Evolutionary conservation across 345 rosid species (phyloP), one percentile per base, ranked within the genome.

Genomic region (Bruguiera sexangula): DNA sequence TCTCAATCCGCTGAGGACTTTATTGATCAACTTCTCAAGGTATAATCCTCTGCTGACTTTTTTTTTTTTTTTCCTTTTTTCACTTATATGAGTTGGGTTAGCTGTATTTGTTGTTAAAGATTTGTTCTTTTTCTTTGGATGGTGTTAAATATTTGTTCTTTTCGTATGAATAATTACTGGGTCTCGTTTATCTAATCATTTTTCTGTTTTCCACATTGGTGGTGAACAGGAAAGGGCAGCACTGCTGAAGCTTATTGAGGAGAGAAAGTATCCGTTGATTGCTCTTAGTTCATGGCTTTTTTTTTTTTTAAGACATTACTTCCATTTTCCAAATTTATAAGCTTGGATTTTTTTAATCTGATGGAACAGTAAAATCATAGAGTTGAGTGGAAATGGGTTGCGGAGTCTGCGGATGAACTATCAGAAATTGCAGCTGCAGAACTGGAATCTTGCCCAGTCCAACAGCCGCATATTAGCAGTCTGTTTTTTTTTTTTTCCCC

Each of bases 241-340:
- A 48, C 67, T 93, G 81, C 67, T 83, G 83, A 86, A 87, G 72
- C 82, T 90, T 66, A 62, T 87, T 48, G 91, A 85, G 60, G 88
- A 90, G 67, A 85, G 85, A 72, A 83, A 93, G 92, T 88, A 88
- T 93, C 93, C 86, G 84, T 83, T 46, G 8, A 26, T 78, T 69
- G 39, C 19, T 67, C 22, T 56, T 1, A 56, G 8, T 3, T 22
- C 34, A 1, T 53, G 46, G 60, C 22, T 19, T 31, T 58, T 62
- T 5, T 16, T 8, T 53, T 26, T 8, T 19, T 29, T 32, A 9
- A 9, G 26, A 22, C 29, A 13, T 10, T 52, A 11, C 11, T 19
- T 27, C 8, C 18, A 43, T 13, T 43, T 43, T 53, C 29, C 9
- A 16, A 37, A 54, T 54, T 36, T 31, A 26, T 6, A 67, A 56